Conservation (phyloP, 805 yeast genomes). For the Zygosaccharomyces pseudorouxii region DNA sequence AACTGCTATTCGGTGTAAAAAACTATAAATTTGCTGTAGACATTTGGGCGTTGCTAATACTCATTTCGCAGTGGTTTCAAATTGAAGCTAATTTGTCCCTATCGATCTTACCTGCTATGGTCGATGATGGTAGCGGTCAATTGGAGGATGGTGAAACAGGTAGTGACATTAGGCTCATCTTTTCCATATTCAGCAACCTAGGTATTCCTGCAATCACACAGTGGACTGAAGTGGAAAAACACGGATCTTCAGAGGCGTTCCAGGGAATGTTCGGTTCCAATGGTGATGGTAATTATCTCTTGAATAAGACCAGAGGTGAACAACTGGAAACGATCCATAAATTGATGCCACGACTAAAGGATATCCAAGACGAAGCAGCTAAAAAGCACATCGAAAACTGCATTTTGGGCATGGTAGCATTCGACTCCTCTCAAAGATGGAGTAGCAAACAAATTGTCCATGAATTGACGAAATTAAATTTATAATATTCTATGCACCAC, state of each 20-base stretch:
- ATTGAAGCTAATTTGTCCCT: slow-evolving; percentile 19
- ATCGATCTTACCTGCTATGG: slow-evolving; percentile 22
- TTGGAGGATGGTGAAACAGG: slow-evolving; percentile 25
- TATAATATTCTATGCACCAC: slow-evolving; percentile 3
- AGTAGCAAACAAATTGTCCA: slow-evolving; percentile 12
- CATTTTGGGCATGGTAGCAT: slow-evolving; percentile 42
- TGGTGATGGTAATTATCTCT: slow-evolving; percentile 27
- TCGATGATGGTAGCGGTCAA: slow-evolving; percentile 26
- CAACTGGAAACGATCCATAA: slow-evolving; percentile 13
- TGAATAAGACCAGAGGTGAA: slow-evolving; percentile 7
- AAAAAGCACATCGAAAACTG: slow-evolving; percentile 27
- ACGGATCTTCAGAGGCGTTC: slow-evolving; percentile 33
- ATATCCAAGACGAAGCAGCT: slow-evolving; percentile 9
- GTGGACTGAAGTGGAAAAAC: slow-evolving; percentile 39
- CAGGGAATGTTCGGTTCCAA: slow-evolving; percentile 32
- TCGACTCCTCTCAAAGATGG: slow-evolving; percentile 43
- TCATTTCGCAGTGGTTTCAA: slow-evolving; percentile 50
- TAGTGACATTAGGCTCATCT: slow-evolving; percentile 58
- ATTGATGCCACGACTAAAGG: slow-evolving; percentile 24
- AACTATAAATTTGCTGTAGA: slow-evolving; percentile 57
- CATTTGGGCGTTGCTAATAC: slow-evolving; percentile 66
- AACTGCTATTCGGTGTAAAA: slow-evolving; percentile 56
- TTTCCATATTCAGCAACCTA: slow-evolving; percentile 49
- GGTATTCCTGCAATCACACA: slow-evolving; percentile 53
- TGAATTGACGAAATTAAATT: slow-evolving; percentile 6